phyloP scores from a whole-genome alignment of 805 yeast genomes.

The Candida pseudofarinosa region DNA sequence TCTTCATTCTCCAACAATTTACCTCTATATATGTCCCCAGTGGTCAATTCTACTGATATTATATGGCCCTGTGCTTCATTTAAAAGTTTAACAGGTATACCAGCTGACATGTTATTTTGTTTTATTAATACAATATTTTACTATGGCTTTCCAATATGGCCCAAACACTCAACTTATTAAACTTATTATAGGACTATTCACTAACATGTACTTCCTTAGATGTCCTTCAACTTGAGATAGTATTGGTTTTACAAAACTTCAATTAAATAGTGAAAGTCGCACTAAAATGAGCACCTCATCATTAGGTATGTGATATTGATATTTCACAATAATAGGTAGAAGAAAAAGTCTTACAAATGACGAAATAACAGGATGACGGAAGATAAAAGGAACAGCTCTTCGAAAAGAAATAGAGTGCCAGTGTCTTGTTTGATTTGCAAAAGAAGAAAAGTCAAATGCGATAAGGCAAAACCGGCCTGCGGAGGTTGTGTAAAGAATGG shows the following conservation, averaged over 20 bases:
- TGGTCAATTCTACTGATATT: conserved; percentile 73
- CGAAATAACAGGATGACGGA: background rate
- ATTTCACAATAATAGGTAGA: too few relatives aligned
- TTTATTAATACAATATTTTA: too few relatives aligned
- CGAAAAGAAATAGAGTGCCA: conserved; percentile 34
- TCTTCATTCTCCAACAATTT: conserved; percentile 84
- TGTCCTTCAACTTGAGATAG: background rate
- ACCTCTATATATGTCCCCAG: conserved; percentile 88
- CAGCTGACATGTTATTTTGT: conserved; percentile 51
- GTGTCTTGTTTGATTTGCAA: conserved; percentile 38
- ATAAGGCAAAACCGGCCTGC: conserved; percentile 37
- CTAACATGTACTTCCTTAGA: too few relatives aligned
- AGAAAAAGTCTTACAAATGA: too few relatives aligned
- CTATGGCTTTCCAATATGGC: too few relatives aligned
- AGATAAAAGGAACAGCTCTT: conserved; percentile 3
- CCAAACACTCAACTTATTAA: too few relatives aligned
- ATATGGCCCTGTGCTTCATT: conserved; percentile 89
- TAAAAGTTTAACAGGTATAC: conserved; percentile 80
- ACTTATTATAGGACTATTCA: too few relatives aligned
- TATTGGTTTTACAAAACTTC: background rate
- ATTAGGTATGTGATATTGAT: too few relatives aligned
- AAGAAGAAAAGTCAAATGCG: conserved; percentile 42
- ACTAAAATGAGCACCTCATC: background rate
- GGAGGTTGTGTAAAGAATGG: conserved; percentile 39
- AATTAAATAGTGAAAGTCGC: background rate